phyloP scores from a whole-genome alignment of 148 eudicot species.

The Heliosperma pusillum region DNA sequence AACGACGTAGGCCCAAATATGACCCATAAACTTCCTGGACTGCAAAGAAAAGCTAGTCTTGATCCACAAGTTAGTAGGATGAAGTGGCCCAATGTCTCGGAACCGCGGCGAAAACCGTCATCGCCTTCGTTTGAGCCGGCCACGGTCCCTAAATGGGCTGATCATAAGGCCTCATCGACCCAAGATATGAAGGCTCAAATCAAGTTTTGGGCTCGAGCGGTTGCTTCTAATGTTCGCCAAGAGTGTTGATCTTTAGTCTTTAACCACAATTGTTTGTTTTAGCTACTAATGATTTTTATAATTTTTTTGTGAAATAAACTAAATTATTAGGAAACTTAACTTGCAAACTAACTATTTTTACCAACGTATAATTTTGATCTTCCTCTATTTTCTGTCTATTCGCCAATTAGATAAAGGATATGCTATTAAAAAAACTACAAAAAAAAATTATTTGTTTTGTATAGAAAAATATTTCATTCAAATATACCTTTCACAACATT shows the following conservation, averaged over 20 bases:
- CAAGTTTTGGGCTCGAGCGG: slow-evolving; percentile 90
- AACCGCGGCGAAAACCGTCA: slow-evolving; percentile 22
- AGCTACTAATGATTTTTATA: slow-evolving; percentile 2
- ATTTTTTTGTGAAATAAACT: neutral
- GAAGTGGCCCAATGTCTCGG: slow-evolving; percentile 28
- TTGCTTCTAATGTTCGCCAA: slow-evolving; percentile 71
- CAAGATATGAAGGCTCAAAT: slow-evolving; percentile 75
- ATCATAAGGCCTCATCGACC: slow-evolving; percentile 24
- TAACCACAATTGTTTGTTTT: neutral
- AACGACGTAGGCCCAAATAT: slow-evolving; percentile 28
- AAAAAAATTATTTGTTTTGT: too few relatives aligned
- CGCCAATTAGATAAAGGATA: too few relatives aligned
- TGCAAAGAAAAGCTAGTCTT: slow-evolving; percentile 36
- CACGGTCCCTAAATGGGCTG: slow-evolving; percentile 25
- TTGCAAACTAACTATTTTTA: slow-evolving; percentile 3
- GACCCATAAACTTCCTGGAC: slow-evolving; percentile 25
- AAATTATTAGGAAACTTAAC: slow-evolving; percentile 15
- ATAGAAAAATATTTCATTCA: too few relatives aligned
- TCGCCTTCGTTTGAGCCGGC: slow-evolving; percentile 29
- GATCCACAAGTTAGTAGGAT: slow-evolving; percentile 2
- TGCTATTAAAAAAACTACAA: too few relatives aligned
- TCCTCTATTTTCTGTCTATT: neutral
- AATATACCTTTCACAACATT: too few relatives aligned
- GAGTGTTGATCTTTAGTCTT: slow-evolving; percentile 37
- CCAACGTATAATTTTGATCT: neutral